Conservation (phyloP, 805 yeast species). For the Priceomyces carsonii region DNA sequence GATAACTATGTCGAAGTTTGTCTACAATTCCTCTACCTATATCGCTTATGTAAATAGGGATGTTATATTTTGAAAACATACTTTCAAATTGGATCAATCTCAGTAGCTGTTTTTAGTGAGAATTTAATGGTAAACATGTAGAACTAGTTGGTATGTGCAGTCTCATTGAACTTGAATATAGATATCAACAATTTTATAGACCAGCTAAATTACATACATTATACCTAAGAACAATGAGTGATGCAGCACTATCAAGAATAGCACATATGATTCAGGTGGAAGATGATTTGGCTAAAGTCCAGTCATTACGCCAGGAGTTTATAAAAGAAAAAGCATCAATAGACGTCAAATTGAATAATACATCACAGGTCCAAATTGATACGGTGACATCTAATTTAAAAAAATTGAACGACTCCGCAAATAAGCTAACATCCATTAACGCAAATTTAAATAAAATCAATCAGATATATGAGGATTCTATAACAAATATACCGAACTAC, state of each 20-base stretch:
- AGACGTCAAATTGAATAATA: constrained; percentile 72
- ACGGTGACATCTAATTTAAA: constrained; percentile 54
- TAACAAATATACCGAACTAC: constrained; percentile 62
- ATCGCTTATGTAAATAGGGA: too few relatives aligned
- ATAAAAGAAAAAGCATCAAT: constrained; percentile 70
- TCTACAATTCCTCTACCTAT: too few relatives aligned
- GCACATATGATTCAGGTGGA: constrained; percentile 41
- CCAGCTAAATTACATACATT: too few relatives aligned
- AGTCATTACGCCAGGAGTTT: constrained; percentile 54
- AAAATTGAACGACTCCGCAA: constrained; percentile 47
- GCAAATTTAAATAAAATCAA: constrained; percentile 43
- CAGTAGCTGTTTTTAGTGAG: too few relatives aligned
- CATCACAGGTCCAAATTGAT: constrained; percentile 65
- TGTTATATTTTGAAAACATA: too few relatives aligned
- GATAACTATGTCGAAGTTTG: too few relatives aligned
- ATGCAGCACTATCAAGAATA: constrained; percentile 40
- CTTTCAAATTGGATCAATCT: too few relatives aligned
- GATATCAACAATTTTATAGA: too few relatives aligned
- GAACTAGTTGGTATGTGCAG: too few relatives aligned
- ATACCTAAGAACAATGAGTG: constrained; percentile 33
- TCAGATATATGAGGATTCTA: constrained; percentile 55
- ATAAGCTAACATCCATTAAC: constrained; percentile 37
- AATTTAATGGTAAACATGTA: too few relatives aligned
- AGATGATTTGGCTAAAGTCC: constrained; percentile 58
- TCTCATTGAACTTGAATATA: too few relatives aligned